These are phyloP conservation scores for Aspergillus caelatus DNA, from an alignment of 2,329 filamentous ascomycete genomes.

Conservation along the genomic window DNA sequence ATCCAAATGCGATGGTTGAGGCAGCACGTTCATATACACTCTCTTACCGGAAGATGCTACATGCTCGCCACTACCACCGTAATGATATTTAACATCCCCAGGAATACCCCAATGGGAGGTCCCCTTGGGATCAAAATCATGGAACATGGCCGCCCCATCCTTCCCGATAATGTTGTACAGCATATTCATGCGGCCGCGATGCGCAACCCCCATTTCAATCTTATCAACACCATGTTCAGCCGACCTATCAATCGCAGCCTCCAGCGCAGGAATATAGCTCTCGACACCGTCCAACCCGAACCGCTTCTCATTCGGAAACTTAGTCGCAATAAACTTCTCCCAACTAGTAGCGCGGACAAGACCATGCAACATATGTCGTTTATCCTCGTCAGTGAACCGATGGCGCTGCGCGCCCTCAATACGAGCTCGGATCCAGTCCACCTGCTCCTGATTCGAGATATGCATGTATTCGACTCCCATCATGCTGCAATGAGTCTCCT, in stretches of 20 bases:
- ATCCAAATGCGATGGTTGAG: slow-evolving; percentile 83
- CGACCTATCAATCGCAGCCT: slow-evolving; percentile 95
- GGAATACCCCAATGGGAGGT: slow-evolving; percentile 58
- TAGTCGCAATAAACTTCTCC: slow-evolving; percentile 90
- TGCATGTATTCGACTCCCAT: slow-evolving; percentile 98
- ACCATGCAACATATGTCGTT: slow-evolving; percentile 93
- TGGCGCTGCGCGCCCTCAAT: slow-evolving; percentile 91
- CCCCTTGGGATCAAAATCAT: slow-evolving; percentile 94
- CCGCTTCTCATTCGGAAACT: slow-evolving; percentile 99
- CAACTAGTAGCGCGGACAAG: slow-evolving; percentile 99
- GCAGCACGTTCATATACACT: neutral
- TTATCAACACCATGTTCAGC: slow-evolving; percentile 98
- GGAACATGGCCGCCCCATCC: slow-evolving; percentile 99
- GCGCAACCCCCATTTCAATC: slow-evolving; percentile 62
- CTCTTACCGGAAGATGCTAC: neutral
- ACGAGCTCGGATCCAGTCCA: slow-evolving; percentile 96
- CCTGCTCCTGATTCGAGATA: slow-evolving; percentile 94
- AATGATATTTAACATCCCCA: slow-evolving; percentile 98
- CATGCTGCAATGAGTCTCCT: slow-evolving; percentile 95
- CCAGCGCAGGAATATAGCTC: slow-evolving; percentile 97
- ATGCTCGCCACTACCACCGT: slow-evolving; percentile 43
- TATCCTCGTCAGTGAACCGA: slow-evolving; percentile 97
- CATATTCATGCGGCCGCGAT: slow-evolving; percentile 98
- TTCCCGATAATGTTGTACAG: slow-evolving; percentile 98
- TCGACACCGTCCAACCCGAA: slow-evolving; percentile 98